Evolutionary conservation across 2,329 filamentous ascomycete species (phyloP).

Genomic region (Clonostachys byssicola): DNA sequence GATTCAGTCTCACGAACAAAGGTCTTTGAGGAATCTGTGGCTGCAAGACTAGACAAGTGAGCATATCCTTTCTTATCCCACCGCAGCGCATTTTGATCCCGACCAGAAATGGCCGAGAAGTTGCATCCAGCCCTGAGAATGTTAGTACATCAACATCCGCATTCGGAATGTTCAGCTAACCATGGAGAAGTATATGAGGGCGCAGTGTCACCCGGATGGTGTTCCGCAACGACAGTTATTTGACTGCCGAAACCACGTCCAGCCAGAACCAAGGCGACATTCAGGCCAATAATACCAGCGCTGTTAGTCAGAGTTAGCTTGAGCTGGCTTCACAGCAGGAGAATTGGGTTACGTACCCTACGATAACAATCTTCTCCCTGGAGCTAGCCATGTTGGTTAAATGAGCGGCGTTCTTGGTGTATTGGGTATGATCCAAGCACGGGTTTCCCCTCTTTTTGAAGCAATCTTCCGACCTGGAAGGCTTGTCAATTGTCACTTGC

Average conservation of each 20-base stretch:
- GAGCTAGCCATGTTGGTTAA: no score
- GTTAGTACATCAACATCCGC: not conserved
- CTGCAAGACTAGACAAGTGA: constrained; percentile 24
- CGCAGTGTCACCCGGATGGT: constrained; percentile 30
- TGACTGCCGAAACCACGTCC: constrained; percentile 20
- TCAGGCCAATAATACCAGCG: constrained; percentile 29
- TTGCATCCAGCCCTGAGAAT: constrained; percentile 32
- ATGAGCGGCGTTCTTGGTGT: no score
- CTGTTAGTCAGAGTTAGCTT: constrained; percentile 6
- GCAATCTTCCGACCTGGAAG: no score
- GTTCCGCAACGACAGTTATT: constrained; percentile 28
- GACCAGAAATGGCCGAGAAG: constrained; percentile 35
- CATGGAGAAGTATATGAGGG: constrained; percentile 32
- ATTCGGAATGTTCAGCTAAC: constrained; percentile 8
- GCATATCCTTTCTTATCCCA: constrained; percentile 33
- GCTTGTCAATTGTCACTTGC: no score
- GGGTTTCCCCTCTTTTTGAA: no score
- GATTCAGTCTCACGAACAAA: constrained; percentile 27
- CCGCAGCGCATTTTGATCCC: constrained; percentile 31
- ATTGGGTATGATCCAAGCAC: no score
- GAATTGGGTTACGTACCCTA: no score
- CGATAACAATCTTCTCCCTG: no score
- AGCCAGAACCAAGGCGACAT: constrained; percentile 26
- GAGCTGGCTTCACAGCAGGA: no score
- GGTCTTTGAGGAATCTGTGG: constrained; percentile 15